Evolutionary conservation across 192 early-diverging fungal genomes (phyloP), one percentile per base, ranked within the genome.

Genomic region (Backusella parvicylindrica): DNA sequence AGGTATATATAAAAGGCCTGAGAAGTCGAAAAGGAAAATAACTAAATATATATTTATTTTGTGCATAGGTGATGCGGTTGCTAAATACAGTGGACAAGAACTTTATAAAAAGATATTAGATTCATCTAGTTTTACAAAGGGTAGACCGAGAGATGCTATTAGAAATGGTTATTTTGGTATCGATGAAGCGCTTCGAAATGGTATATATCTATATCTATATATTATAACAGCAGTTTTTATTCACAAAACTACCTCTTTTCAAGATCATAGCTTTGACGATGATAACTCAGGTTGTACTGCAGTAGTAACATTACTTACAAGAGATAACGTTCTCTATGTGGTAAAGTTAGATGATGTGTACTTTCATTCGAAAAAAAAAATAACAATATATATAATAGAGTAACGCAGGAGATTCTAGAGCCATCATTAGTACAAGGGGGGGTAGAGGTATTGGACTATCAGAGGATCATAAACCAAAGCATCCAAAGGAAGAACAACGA

Each of bases 351-450:
- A 47, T 47, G 7, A 21, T 0, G n/a, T 47, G 6, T n/a, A 47
- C 37, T 8, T 15, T 47, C 37, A 21, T 60, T 33, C 50, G 32
- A n/a, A n/a, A n/a, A n/a, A 37, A 68, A 6, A 38, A 23, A n/a
- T 26, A 6, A 64, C 18, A 32, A 13, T 28, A 30, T 31, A 30
- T 6, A 60, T 5, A 18, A 9, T 38, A 70, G 68, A 72, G 71
- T 37, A 99, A 99, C 73, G 96, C 97, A 2, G 98, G 98, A 37
- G 98, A 99, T 84, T 98, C 96, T 64, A 89, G 98, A 41, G 93
- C 94, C 32, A 91, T 99, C 38, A 84, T 99, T 69, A 91, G 92
- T 77, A 70, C 68, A 30, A 67, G 77, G 53, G 84, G 89, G 67
- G 98, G 98, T 21, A 76, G 81, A 15, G 94, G 92, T 11, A 81